These are phyloP conservation scores for Aegilops tauschii DNA, from an alignment of 176 grass and related monocot species.

Conservation along the genomic window DNA sequence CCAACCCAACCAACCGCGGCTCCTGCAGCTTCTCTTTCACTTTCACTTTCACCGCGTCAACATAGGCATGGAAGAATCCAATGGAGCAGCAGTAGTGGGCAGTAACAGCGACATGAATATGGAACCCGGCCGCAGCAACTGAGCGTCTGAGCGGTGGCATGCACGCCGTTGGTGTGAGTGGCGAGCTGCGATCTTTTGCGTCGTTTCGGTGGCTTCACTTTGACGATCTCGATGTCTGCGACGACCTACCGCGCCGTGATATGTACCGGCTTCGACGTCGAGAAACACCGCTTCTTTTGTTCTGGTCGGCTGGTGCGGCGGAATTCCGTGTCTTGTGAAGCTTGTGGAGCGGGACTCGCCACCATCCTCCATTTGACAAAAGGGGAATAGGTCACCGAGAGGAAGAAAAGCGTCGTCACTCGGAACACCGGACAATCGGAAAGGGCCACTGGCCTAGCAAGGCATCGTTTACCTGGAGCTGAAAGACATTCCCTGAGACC, in stretches of 20 bases:
- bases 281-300: neutral
- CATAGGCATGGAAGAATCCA: neutral
- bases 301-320: neutral
- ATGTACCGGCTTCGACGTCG: neutral
- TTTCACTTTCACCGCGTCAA: neutral
- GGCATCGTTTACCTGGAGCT: neutral
- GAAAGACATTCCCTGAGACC: constrained; percentile 12
- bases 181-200: neutral
- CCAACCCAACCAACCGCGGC: neutral
- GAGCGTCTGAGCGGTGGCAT: no score
- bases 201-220: neutral
- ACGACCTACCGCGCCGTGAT: neutral
- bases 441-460: neutral
- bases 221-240: neutral
- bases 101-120: neutral
- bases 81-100: neutral
- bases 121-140: no score
- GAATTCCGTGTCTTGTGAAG: constrained; percentile 10
- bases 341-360: constrained; percentile 21
- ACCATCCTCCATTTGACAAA: constrained; percentile 15
- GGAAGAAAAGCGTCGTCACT: neutral
- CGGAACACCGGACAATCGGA: neutral
- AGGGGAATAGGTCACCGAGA: neutral
- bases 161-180: neutral
- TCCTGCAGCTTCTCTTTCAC: neutral